phyloP scores from a whole-genome alignment of 805 yeast genomes.

The Saturnispora sanitii region DNA sequence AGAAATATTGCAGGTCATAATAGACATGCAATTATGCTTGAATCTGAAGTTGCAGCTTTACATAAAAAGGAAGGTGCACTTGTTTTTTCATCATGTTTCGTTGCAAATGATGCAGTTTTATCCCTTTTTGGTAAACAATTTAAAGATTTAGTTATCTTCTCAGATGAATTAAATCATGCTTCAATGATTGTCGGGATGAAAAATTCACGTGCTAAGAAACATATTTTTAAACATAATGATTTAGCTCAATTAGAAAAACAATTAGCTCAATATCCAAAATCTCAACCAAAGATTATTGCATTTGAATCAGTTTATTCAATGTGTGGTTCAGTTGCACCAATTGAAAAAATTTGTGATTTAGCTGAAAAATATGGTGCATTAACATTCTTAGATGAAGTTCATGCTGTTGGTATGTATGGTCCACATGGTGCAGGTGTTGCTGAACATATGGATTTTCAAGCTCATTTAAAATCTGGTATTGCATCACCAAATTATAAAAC shows the following conservation, averaged over 20 bases:
- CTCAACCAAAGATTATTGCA: slow-evolving; percentile 91
- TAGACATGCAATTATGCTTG: slow-evolving; percentile 76
- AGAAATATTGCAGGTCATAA: slow-evolving; percentile 98
- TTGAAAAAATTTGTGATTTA: slow-evolving; percentile 82
- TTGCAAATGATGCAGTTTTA: slow-evolving; percentile 92
- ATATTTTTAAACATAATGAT: slow-evolving; percentile 86
- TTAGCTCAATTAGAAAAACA: slow-evolving; percentile 70
- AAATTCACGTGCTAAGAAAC: slow-evolving; percentile 81
- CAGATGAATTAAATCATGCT: slow-evolving; percentile 92
- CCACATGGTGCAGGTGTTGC: slow-evolving; percentile 99
- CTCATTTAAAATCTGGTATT: slow-evolving; percentile 62
- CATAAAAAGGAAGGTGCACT: slow-evolving; percentile 93
- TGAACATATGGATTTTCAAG: slow-evolving; percentile 85
- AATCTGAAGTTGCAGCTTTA: slow-evolving; percentile 76
- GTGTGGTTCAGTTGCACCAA: slow-evolving; percentile 97
- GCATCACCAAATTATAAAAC: slow-evolving; percentile 44
- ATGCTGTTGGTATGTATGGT: slow-evolving; percentile 98
- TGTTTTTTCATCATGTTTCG: slow-evolving; percentile 91
- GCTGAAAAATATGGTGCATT: slow-evolving; percentile 97
- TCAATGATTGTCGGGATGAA: slow-evolving; percentile 95
- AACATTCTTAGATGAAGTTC: slow-evolving; percentile 96
- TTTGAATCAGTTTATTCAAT: slow-evolving; percentile 96
- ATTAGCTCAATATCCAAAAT: slow-evolving; percentile 70
- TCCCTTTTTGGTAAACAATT: slow-evolving; percentile 85
- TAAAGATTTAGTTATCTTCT: slow-evolving; percentile 81